Percentiles rank a stretch among this genome's conserved stretches.
Evolutionary conservation across 768 basidiomycete genomes (phyloP).

Genomic region (Podaxis sp.): DNA sequence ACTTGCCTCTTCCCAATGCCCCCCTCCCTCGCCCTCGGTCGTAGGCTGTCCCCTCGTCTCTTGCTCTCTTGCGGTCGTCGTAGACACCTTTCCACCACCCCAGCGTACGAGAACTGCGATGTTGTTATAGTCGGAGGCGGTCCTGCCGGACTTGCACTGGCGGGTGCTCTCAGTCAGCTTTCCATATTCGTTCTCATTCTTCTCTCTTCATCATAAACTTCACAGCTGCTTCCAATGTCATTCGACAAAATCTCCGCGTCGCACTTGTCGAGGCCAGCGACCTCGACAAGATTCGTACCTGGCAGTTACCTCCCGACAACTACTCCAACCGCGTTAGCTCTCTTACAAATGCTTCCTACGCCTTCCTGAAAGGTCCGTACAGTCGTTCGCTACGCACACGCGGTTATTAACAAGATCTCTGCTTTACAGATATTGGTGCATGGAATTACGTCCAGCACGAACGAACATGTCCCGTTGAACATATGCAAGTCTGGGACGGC

Average conservation of each 20-base stretch:
- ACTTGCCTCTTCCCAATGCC: too few species aligned
- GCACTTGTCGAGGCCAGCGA: conserved; percentile 83
- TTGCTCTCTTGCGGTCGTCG: neutral
- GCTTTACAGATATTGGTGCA: conserved; percentile 66
- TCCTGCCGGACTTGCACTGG: conserved; percentile 87
- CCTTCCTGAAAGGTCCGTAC: conserved; percentile 61
- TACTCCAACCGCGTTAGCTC: conserved; percentile 89
- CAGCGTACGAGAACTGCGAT: conserved; percentile 58
- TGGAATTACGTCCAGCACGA: conserved; percentile 73
- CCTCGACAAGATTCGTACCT: conserved; percentile 63
- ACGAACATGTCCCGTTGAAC: conserved; percentile 72
- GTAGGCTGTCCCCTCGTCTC: neutral
- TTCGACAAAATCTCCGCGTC: conserved; percentile 57
- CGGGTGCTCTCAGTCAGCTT: conserved; percentile 75
- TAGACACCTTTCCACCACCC: neutral
- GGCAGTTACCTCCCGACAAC: conserved; percentile 53
- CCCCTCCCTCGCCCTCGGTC: neutral
- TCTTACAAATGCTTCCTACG: conserved; percentile 71
- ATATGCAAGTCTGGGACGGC: conserved; percentile 98
- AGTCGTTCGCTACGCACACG: neutral
- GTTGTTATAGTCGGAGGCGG: conserved; percentile 95
- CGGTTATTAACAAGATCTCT: neutral
- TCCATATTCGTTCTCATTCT: neutral
- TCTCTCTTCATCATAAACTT: conserved; percentile 4
- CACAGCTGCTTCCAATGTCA: conserved; percentile 51